Percentiles rank a stretch among this genome's conserved stretches.
Conservation (phyloP, 805 yeast genomes). For the Hanseniaspora clermontiae region DNA sequence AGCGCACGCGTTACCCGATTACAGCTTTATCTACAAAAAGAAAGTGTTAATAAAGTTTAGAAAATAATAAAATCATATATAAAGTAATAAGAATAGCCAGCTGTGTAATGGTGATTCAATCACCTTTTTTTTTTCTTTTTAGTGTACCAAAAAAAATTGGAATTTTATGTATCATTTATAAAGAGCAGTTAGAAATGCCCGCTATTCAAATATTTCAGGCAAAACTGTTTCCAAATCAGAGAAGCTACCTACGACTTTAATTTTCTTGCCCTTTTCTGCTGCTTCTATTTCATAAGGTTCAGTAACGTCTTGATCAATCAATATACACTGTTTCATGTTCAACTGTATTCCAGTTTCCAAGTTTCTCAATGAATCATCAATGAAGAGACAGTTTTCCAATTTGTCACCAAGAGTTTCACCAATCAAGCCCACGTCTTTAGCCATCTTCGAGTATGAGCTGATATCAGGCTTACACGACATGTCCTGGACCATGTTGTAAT, state of each 20-base stretch:
- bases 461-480: slow-evolving; percentile 84
- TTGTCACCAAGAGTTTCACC: slow-evolving; percentile 31
- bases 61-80: too few species aligned
- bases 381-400: slow-evolving; percentile 47
- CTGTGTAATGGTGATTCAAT: too few species aligned
- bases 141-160: too few species aligned
- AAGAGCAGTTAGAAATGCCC: too few species aligned
- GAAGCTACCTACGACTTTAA: slow-evolving; percentile 6
- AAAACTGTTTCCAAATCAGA: not conserved
- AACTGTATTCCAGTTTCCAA: slow-evolving; percentile 56
- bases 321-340: slow-evolving; percentile 63
- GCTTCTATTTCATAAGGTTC: slow-evolving; percentile 10
- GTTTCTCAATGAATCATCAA: slow-evolving; percentile 79
- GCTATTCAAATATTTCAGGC: not conserved
- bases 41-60: too few species aligned
- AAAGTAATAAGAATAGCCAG: too few species aligned
- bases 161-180: not conserved
- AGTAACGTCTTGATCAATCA: slow-evolving; percentile 54
- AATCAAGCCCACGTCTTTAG: slow-evolving; percentile 39
- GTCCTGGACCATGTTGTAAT: slow-evolving; percentile 51
- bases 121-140: too few species aligned
- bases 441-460: slow-evolving; percentile 50
- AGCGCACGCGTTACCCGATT: too few species aligned
- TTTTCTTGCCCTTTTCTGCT: slow-evolving; percentile 1
- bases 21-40: too few species aligned